These are phyloP conservation scores for Penicillium longicatenatum DNA, from an alignment of 495 filamentous ascomycete genomes.

Conservation along the genomic window DNA sequence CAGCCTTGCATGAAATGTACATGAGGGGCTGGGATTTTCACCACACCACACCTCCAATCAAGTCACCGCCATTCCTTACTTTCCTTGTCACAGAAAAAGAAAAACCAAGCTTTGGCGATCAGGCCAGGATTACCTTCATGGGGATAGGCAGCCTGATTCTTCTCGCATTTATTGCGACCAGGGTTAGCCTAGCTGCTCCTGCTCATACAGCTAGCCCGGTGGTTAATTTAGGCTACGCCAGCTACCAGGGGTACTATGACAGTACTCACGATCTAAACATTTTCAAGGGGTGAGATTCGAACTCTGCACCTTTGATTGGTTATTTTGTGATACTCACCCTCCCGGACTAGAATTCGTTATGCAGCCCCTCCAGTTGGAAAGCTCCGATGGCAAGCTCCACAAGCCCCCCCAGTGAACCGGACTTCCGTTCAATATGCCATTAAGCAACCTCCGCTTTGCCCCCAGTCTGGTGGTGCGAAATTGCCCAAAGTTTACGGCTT, in stretches of 20 bases:
- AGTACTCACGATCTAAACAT: constrained; percentile 20
- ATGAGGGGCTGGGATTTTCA: constrained; percentile 6
- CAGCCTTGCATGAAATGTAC: constrained; percentile 2
- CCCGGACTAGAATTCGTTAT: constrained; percentile 35
- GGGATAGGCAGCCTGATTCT: not conserved
- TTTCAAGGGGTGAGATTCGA: constrained; percentile 25
- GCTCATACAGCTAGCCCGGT: constrained; percentile 3
- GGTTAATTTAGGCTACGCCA: constrained; percentile 26
- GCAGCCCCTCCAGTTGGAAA: constrained; percentile 39
- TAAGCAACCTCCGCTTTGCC: constrained; percentile 16
- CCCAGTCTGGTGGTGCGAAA: constrained; percentile 21
- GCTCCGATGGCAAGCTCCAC: constrained; percentile 38
- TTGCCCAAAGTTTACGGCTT: constrained; percentile 13
- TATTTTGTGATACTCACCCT: not conserved
- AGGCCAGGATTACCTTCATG: constrained; percentile 1
- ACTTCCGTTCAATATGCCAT: constrained; percentile 9
- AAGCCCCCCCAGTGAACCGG: constrained; percentile 19
- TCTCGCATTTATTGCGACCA: constrained; percentile 1
- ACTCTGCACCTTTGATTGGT: not conserved
- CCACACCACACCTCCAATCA: constrained; percentile 1
- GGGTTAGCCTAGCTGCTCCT: not conserved
- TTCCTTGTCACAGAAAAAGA: not conserved
- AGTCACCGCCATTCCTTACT: not conserved
- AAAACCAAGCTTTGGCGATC: not conserved
- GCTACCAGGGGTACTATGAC: constrained; percentile 25